Base-by-base conservation (phyloP, 192 early-diverging fungal genomes). In the Anaeromyces robustus region DNA sequence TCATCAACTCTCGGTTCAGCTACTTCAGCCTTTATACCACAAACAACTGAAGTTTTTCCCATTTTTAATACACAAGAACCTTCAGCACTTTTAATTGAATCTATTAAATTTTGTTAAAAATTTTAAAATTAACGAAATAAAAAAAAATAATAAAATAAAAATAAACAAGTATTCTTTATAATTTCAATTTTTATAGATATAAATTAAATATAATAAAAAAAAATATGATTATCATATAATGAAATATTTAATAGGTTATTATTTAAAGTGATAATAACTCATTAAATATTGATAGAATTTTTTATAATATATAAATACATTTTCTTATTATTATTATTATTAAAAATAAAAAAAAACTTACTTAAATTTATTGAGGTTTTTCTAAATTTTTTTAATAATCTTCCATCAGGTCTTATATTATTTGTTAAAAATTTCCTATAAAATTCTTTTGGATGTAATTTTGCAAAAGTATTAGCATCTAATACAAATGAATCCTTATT, bases 21-120 rank as follows among this genome's bases (percentile, higher is more conserved):
- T 5, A 97, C 94, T 86, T 97, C 95, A 29, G 94, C 96, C 84
- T 99, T 99, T 79, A 99, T 92, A 28, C 96, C 97, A 81, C 96
- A 97, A 11, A 96, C 87, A 22, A 95, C 93, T 17, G 93, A 95
- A 2, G 96, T 97, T 34, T 94, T 91, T 31, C 97, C 97, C 16
- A 96, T 83, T 34, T 94, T 89, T 41, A 96, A 93, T 85, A 95
- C 93, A 14, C 95, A 92, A 4, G 94, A 96, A 6, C 96, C 96
- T 81, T 94, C 86, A 18, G 94, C 92, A 5, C 93, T 96, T 80
- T 88, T 87, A 34, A 99, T 91, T 18, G 90, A 86, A 18, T 89
- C 92, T 88, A 86, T 39, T n/a, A 13, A 30, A 81, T 9, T 5
- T 37, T 9, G 80, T 80, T 5, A 81, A n/a, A 6, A 34, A n/a